Conservation (phyloP, 306 rosid species). For the Vigna nakashimae region DNA sequence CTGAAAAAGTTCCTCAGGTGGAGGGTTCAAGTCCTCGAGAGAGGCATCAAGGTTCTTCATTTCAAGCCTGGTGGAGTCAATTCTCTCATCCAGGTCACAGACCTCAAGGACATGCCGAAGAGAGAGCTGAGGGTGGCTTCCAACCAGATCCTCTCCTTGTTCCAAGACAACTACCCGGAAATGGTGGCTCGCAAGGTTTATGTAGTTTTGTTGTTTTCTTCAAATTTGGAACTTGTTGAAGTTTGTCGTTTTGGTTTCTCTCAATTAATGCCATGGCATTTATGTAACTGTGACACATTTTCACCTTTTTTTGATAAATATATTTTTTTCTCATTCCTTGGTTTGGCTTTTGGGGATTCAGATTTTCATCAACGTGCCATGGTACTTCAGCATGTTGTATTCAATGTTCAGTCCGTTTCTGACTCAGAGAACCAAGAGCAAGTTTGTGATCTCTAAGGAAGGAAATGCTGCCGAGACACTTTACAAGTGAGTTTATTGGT, state of each 20-base stretch:
- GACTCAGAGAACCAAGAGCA: constrained; percentile 96
- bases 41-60: constrained; percentile 76
- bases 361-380: constrained; percentile 97
- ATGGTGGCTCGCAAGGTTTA: constrained; percentile 90
- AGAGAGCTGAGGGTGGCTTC: constrained; percentile 95
- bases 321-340: not conserved
- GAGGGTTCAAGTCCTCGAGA: constrained; percentile 95
- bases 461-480: constrained; percentile 95
- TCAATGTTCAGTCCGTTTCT: constrained; percentile 94
- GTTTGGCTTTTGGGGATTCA: constrained; percentile 34
- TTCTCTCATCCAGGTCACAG: constrained; percentile 90
- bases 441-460: constrained; percentile 92
- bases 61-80: constrained; percentile 92
- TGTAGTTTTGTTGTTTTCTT: constrained; percentile 36
- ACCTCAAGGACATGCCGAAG: constrained; percentile 96
- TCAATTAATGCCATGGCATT: constrained; percentile 7
- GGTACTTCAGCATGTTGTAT: constrained; percentile 94
- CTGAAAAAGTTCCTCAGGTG: constrained; percentile 86
- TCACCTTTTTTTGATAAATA: not conserved
- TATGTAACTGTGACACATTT: not conserved
- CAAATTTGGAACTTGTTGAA: not conserved
- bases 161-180: constrained; percentile 97
- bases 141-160: constrained; percentile 85
- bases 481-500: constrained; percentile 68
- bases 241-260: constrained; percentile 13